phyloP scores from a whole-genome alignment of 2,329 filamentous ascomycete genomes.

The Colletotrichum melonis region DNA sequence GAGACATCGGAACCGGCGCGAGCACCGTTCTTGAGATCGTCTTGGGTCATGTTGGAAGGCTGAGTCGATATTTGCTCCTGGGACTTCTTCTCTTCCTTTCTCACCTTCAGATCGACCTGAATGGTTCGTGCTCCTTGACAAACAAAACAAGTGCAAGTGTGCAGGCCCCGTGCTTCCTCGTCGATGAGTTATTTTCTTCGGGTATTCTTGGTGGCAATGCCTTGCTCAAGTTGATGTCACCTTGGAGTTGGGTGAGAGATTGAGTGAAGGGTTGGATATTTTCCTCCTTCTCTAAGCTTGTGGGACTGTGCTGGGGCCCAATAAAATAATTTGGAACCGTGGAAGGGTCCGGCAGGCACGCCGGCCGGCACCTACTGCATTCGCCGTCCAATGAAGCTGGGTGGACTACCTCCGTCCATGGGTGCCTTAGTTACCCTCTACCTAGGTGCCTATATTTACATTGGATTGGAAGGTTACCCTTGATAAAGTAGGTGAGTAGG shows the following conservation, averaged over 20 bases:
- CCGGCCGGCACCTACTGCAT: not conserved
- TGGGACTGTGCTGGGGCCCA: constrained; percentile 6
- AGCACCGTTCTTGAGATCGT: constrained; percentile 5
- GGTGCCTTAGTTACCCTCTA: no score
- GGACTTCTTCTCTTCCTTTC: not conserved
- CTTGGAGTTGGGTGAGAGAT: not conserved
- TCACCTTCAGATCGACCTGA: not conserved
- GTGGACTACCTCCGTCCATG: not conserved
- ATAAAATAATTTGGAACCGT: not conserved
- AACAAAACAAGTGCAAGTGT: not conserved
- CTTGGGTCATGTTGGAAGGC: constrained; percentile 6
- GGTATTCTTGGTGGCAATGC: not conserved
- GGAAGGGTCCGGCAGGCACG: not conserved
- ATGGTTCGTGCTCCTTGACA: not conserved
- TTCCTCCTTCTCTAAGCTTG: not conserved
- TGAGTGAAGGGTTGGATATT: not conserved
- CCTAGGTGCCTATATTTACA: not conserved
- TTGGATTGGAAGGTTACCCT: not conserved
- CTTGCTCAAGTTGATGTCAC: not conserved
- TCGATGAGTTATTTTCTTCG: not conserved
- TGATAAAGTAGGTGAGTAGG: no score
- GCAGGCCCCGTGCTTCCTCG: no score
- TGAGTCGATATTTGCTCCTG: not conserved
- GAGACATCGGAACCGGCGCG: constrained; percentile 30
- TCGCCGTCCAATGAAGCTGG: not conserved